Evolutionary conservation across 805 yeast species (phyloP).

Genomic region (Teunomyces pallodes): DNA sequence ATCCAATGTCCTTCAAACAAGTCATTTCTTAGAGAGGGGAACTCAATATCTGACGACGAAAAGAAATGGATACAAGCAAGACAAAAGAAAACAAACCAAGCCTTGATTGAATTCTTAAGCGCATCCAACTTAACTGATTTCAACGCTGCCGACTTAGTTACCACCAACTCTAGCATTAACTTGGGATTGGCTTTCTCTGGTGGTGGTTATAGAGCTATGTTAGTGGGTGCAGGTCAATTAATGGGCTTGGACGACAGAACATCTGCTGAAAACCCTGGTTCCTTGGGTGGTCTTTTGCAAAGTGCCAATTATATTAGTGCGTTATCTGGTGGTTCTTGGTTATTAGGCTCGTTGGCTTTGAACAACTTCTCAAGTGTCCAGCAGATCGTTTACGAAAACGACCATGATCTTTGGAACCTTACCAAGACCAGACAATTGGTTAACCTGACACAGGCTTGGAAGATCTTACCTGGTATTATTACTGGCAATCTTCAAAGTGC

Average conservation of each 20-base stretch:
- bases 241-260: conserved; percentile 79
- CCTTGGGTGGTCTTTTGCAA: conserved; percentile 74
- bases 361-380: conserved; percentile 75
- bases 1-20: conserved; percentile 24
- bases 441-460: conserved; percentile 18
- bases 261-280: conserved; percentile 39
- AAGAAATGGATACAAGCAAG: conserved; percentile 23
- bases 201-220: conserved; percentile 47
- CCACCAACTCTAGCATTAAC: conserved; percentile 9
- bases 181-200: conserved; percentile 41
- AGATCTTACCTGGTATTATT: conserved; percentile 19
- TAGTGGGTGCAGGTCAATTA: conserved; percentile 79
- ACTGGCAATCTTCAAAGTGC: conserved; percentile 22
- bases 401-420: conserved; percentile 35
- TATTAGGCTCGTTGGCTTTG: conserved; percentile 62
- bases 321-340: conserved; percentile 84
- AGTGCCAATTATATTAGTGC: conserved; percentile 71
- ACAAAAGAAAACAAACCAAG: conserved; percentile 21
- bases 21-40: conserved; percentile 23
- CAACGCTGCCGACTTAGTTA: conserved; percentile 20
- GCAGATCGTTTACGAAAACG: conserved; percentile 41
- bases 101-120: conserved; percentile 21
- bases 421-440: conserved; percentile 27
- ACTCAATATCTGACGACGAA: conserved; percentile 23
- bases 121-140: conserved; percentile 20